Conservation (phyloP, 192 early-diverging fungal species). For the Coemansia sp. region DNA sequence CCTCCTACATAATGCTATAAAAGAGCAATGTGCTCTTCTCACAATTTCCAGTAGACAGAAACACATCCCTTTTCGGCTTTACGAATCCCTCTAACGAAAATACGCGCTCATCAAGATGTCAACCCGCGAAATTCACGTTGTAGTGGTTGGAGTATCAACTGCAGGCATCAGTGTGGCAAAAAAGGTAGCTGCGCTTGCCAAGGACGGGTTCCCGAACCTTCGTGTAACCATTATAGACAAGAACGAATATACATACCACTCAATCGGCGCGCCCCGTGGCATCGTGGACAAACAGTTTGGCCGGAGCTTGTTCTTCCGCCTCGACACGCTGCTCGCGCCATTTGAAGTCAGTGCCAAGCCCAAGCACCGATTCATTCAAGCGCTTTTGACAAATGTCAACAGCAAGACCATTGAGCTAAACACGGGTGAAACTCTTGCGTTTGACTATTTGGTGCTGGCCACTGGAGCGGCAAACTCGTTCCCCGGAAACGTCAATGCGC, state of each 20-base stretch:
- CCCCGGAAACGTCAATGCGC: conserved; percentile 49
- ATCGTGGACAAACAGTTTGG: conserved; percentile 54
- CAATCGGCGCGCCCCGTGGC: conserved; percentile 55
- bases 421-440: conserved; percentile 54
- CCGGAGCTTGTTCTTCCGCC: conserved; percentile 54
- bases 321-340: conserved; percentile 34
- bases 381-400: conserved; percentile 37
- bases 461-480: conserved; percentile 61
- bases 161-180: conserved; percentile 54
- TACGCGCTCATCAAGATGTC: conserved; percentile 46
- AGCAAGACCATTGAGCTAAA: conserved; percentile 47
- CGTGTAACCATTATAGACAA: conserved; percentile 57
- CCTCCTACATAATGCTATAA: background rate
- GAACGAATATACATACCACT: conserved; percentile 54
- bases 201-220: conserved; percentile 39
- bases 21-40: conserved; percentile 39
- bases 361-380: conserved; percentile 57
- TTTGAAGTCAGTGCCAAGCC: conserved; percentile 18
- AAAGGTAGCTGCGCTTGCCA: conserved; percentile 23
- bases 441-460: conserved; percentile 66
- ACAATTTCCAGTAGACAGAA: background rate
- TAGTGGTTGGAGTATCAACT: conserved; percentile 56
- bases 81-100: conserved; percentile 1
- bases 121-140: conserved; percentile 58
- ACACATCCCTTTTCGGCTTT: background rate